Conservation (phyloP, 345 rosid species). For the Brassica napus region Da-Ae NC_063452.1:3021001-3021500, state of each 20-base stretch:
- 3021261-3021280: conserved; percentile 10
- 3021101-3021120: conserved; percentile 6
- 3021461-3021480: conserved; percentile 23
- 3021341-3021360: conserved; percentile 12
- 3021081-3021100: conserved; percentile 4
- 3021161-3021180: conserved; percentile 26
- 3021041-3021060: conserved; percentile 24
- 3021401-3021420: conserved; percentile 9
- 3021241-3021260: conserved; percentile 31
- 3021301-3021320: conserved; percentile 14
- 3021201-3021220: conserved; percentile 33
- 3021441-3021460: conserved; percentile 10
- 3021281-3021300: conserved; percentile 9
- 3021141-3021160: conserved; percentile 26
- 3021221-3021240: conserved; percentile 32
- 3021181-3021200: conserved; percentile 30
- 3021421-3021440: conserved; percentile 9
- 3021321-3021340: conserved; percentile 12
- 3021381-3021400: not conserved
- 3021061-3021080: conserved; percentile 23
- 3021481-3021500: conserved; percentile 1
- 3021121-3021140: conserved; percentile 1
- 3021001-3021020: conserved; percentile 1
- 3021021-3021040: conserved; percentile 7
- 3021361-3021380: conserved; percentile 6